Base-by-base conservation (phyloP, 2,329 filamentous ascomycete genomes). In the Macrophomina pseudophaseolina region DNA sequence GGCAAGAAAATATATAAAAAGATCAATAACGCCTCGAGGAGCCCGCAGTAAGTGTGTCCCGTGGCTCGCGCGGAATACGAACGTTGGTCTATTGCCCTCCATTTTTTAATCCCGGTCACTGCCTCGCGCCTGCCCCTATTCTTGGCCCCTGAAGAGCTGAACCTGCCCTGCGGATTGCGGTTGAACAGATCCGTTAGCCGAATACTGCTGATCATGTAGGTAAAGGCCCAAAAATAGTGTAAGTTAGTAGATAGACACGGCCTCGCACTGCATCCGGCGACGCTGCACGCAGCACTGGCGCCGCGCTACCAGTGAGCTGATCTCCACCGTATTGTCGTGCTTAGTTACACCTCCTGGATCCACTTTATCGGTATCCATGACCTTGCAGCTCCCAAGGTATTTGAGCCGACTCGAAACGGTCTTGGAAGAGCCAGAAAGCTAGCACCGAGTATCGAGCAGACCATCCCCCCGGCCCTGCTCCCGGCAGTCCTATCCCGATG, bases 111-210 rank as follows among this genome's bases (percentile, higher is more conserved):
- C 30, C 42, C 40, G 40, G 30, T 18, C 40, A n/a, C 18, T 8
- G 38, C 16, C 35, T 6, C 18, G 11, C 14, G 16, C 18, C 38
- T 9, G 56, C 40, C 40, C 56, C 56, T 58, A 60, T 60, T 46
- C 42, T 9, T 44, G 56, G 40, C 56, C 56, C 56, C 56, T 60
- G 56, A 60, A n/a, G 52, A 54, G 23, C 54, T 44, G 54, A 28
- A 30, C 54, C 2, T n/a, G 6, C 4, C 38, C 35, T 58, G 40
- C 35, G 38, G 28, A 44, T 44, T 33, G 54, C 54, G 35, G 28
- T 16, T n/a, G 23, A 32, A 23, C 23, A 32, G 38, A 44, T 58
- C 54, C 54, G 18, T 12, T 58, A 58, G 38, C 54, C 54, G 54
- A 58, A 42, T 14, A 44, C 18, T 58, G 54, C 35, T 58, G 54